phyloP scores from a whole-genome alignment of 768 basidiomycete species.

The Kwoniella shandongensis region DNA sequence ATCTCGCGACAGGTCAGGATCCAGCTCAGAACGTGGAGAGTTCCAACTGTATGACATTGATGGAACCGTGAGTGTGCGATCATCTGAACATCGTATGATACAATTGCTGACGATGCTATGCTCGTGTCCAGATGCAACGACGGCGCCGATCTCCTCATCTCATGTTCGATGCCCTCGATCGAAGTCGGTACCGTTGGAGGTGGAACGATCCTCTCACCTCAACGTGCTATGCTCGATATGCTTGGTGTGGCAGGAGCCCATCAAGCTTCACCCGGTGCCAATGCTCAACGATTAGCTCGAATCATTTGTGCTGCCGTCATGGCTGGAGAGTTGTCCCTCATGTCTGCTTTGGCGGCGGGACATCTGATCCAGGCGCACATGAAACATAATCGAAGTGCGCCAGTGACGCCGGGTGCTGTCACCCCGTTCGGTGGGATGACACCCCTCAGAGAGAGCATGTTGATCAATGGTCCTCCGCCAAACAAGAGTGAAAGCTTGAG shows the following conservation, averaged over 20 bases:
- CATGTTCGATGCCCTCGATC: conserved; percentile 96
- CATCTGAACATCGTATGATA: neutral
- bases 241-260: conserved; percentile 90
- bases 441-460: conserved; percentile 18
- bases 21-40: conserved; percentile 99
- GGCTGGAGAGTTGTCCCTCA: conserved; percentile 91
- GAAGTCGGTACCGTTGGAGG: conserved; percentile 98
- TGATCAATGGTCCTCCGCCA: conserved; percentile 19
- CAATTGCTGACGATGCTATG: neutral
- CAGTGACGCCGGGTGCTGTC: conserved; percentile 68
- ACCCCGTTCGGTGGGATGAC: conserved; percentile 45
- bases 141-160: conserved; percentile 86
- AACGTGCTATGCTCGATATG: conserved; percentile 86
- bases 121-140: conserved; percentile 69
- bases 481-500: neutral
- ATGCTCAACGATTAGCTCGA: conserved; percentile 83
- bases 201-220: conserved; percentile 87
- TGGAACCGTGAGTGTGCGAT: conserved; percentile 80
- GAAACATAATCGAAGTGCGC: conserved; percentile 82
- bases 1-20: conserved; percentile 95
- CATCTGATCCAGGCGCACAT: conserved; percentile 92
- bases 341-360: conserved; percentile 90
- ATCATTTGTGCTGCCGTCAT: conserved; percentile 90
- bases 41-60: conserved; percentile 96
- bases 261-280: conserved; percentile 77